Conservation (phyloP, 805 yeast genomes). For the Starmerella floricola region DNA sequence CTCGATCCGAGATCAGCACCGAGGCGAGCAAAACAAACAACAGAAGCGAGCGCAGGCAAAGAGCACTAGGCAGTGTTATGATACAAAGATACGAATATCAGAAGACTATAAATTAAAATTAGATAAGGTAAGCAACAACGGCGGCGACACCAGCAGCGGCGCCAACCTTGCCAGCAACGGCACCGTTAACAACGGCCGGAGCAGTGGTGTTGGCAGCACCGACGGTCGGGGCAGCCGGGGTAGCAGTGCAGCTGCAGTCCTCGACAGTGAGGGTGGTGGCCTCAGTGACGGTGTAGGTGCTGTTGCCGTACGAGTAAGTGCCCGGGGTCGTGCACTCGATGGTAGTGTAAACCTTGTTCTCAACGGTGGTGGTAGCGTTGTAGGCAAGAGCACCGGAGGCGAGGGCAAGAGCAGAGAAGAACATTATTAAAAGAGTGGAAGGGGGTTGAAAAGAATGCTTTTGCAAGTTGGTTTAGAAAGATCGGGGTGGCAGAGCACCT, state of each 20-base stretch:
- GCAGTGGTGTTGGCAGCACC: constrained; percentile 18
- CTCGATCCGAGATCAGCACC: no score
- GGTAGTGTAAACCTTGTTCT: constrained; percentile 22
- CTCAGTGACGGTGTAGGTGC: constrained; percentile 31
- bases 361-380: constrained; percentile 21
- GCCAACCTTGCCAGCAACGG: constrained; percentile 18
- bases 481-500: not conserved
- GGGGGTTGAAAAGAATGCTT: not conserved
- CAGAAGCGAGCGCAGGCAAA: no score
- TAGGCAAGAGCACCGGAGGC: constrained; percentile 45
- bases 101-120: constrained; percentile 1
- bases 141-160: constrained; percentile 23
- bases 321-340: constrained; percentile 24
- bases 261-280: constrained; percentile 51
- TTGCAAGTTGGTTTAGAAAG: not conserved
- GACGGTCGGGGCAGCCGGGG: constrained; percentile 49
- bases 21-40: no score
- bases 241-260: constrained; percentile 53
- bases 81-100: not conserved
- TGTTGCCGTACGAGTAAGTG: constrained; percentile 27
- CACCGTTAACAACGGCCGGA: constrained; percentile 21
- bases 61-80: no score
- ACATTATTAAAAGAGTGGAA: constrained; percentile 5
- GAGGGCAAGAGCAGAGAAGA: constrained; percentile 32
- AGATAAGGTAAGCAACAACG: constrained; percentile 20